These are phyloP conservation scores for Zymoseptoria ardabiliae DNA, from an alignment of 2,329 filamentous ascomycete species.

Conservation along the genomic window DNA sequence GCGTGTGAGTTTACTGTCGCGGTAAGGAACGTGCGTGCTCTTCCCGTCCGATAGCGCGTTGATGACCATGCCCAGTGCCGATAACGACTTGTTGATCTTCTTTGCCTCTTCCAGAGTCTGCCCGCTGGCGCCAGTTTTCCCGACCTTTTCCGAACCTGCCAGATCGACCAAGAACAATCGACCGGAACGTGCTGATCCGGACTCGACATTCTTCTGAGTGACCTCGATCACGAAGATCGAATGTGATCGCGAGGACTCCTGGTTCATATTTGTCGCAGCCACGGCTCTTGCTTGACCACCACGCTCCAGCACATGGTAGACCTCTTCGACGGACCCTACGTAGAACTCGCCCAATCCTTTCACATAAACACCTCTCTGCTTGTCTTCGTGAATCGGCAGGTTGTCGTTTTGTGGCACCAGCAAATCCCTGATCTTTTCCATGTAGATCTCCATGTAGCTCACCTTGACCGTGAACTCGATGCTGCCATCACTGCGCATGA, in stretches of 20 bases:
- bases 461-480: slow-evolving; percentile 99
- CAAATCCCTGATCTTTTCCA: slow-evolving; percentile 95
- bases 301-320: slow-evolving; percentile 92
- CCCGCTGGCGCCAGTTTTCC: slow-evolving; percentile 94
- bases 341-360: slow-evolving; percentile 93
- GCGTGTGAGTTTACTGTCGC: slow-evolving; percentile 95
- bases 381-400: slow-evolving; percentile 94
- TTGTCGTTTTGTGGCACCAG: slow-evolving; percentile 92
- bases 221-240: slow-evolving; percentile 97
- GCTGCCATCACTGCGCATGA: slow-evolving; percentile 80
- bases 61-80: slow-evolving; percentile 97
- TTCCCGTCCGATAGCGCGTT: slow-evolving; percentile 94
- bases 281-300: slow-evolving; percentile 87
- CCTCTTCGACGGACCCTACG: slow-evolving; percentile 88
- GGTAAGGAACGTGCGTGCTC: slow-evolving; percentile 91
- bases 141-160: slow-evolving; percentile 96
- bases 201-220: slow-evolving; percentile 95
- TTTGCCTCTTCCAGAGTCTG: slow-evolving; percentile 97
- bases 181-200: slow-evolving; percentile 89
- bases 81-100: slow-evolving; percentile 99
- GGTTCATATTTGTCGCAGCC: slow-evolving; percentile 97
- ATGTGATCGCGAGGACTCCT: slow-evolving; percentile 94
- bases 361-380: slow-evolving; percentile 91
- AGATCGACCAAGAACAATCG: slow-evolving; percentile 96
- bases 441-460: slow-evolving; percentile 99